Percentiles rank a stretch among this genome's conserved stretches.
Conservation (phyloP, 2,329 filamentous ascomycete genomes). For the Xylaria sp. region DNA sequence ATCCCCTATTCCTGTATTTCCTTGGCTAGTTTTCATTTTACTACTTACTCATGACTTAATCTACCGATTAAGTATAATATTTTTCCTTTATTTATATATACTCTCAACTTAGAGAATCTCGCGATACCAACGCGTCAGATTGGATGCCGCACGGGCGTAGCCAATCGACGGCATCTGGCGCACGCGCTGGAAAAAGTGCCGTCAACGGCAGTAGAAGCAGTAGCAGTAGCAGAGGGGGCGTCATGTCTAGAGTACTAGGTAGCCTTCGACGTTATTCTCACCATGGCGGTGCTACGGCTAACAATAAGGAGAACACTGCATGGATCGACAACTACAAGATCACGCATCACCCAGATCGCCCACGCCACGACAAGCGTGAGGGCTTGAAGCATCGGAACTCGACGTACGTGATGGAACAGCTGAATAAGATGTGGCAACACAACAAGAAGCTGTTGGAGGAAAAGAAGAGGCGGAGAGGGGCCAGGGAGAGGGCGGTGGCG, state of each 20-base stretch:
- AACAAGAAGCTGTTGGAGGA: constrained; percentile 19
- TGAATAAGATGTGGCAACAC: constrained; percentile 26
- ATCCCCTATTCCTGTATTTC: not conserved
- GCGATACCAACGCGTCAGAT: not conserved
- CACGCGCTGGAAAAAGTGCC: constrained; percentile 6
- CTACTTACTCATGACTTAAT: not conserved
- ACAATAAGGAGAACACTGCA: constrained; percentile 13
- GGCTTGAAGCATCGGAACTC: constrained; percentile 20
- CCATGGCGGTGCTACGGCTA: not conserved
- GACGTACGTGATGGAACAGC: constrained; percentile 21
- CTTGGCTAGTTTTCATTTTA: not conserved
- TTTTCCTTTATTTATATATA: not conserved
- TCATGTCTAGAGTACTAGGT: constrained; percentile 29
- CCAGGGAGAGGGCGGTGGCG: not conserved
- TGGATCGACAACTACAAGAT: constrained; percentile 33
- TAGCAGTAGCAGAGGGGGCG: constrained; percentile 15
- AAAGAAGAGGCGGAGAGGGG: constrained; percentile 25
- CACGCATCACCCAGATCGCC: constrained; percentile 33
- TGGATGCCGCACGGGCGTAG: constrained; percentile 27
- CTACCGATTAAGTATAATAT: not conserved
- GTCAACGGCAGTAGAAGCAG: constrained; percentile 8
- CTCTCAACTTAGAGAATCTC: not conserved
- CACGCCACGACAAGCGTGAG: constrained; percentile 18
- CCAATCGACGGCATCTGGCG: constrained; percentile 7
- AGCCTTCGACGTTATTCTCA: constrained; percentile 17